These are phyloP conservation scores for Botrytis paeoniae DNA, from an alignment of 2,329 filamentous ascomycete species.

Conservation along the genomic window DNA sequence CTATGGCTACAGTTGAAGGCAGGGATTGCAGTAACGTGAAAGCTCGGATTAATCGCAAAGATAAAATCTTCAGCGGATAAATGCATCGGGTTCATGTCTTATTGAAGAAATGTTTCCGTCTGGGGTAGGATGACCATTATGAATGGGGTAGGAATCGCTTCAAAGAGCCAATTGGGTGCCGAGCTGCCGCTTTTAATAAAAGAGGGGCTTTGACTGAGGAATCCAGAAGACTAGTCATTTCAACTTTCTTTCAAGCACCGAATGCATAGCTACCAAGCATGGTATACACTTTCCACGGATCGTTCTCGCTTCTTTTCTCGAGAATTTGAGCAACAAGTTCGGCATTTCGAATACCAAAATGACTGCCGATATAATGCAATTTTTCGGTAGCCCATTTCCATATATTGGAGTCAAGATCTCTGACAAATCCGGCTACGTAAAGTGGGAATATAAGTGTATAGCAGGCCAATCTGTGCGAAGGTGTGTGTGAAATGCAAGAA, in stretches of 20 bases:
- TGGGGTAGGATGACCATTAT: background rate
- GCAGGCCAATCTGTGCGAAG: conserved; percentile 9
- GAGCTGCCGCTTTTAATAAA: background rate
- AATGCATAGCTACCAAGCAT: conserved; percentile 26
- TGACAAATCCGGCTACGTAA: conserved; percentile 21
- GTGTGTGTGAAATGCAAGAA: background rate
- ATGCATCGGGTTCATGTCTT: background rate
- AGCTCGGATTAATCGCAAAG: background rate
- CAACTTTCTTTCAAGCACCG: conserved; percentile 8
- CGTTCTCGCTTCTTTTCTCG: background rate
- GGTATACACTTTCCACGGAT: conserved; percentile 21
- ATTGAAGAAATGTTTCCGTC: background rate
- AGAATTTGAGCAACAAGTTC: conserved; percentile 23
- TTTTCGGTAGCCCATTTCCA: conserved; percentile 21
- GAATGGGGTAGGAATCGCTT: background rate
- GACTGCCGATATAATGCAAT: conserved; percentile 20
- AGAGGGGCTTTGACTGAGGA: background rate
- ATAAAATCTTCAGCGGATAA: background rate
- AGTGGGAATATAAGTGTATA: conserved; percentile 24
- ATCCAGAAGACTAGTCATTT: background rate
- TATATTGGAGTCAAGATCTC: background rate
- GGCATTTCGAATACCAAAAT: conserved; percentile 26
- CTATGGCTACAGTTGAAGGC: background rate
- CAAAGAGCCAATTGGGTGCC: background rate
- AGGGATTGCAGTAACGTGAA: background rate